Base-by-base conservation (phyloP, 306 rosid species). In the Sicyos baderoa region DNA sequence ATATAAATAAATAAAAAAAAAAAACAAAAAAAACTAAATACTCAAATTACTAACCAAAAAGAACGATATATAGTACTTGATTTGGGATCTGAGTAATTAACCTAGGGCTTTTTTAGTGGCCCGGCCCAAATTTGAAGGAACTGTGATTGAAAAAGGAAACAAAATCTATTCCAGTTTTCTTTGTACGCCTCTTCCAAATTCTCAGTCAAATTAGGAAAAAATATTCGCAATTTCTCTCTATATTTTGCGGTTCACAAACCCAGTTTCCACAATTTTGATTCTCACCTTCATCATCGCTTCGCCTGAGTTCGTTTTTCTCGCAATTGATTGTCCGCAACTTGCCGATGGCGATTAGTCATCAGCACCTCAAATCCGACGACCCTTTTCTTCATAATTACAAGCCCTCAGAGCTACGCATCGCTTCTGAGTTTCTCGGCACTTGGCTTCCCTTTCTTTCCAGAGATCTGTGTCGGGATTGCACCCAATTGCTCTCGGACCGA, bases 401-500 rank as follows among this genome's bases (percentile, higher is more conserved):
- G 52, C 88, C 95, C 0, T 83, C 90, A 4, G 99, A 94, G 27
- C 84, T 86, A 18, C 85, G 79, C 84, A 90, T 87, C 79, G 99
- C 95, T 9, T 88, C 96, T 0, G 97, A 94, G 81, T 94, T 94
- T 21, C 89, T 94, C 44, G 50, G 76, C 76, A 84, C 86, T 0
- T 90, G 99, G 97, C 92, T 86, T 55, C 91, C 99, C 7, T 94
- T 94, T 52, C 99, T 94, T 76, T 78, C 99, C 15, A 72, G 68
- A 82, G 97, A 85, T 86, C 96, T 94, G 71, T 94, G 99, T 82
- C 52, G 22, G 7, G 15, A 22, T 42, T 94, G 99, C 82, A 70
- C 91, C 29, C 75, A 53, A 67, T 53, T 40, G 45, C 96, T 94
- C 78, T 62, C 91, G 70, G 82, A 80, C 80, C 96, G 99, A 57